Conservation (phyloP, 1,139 yeast species). For the Candida pseudocylindracea region DNA sequence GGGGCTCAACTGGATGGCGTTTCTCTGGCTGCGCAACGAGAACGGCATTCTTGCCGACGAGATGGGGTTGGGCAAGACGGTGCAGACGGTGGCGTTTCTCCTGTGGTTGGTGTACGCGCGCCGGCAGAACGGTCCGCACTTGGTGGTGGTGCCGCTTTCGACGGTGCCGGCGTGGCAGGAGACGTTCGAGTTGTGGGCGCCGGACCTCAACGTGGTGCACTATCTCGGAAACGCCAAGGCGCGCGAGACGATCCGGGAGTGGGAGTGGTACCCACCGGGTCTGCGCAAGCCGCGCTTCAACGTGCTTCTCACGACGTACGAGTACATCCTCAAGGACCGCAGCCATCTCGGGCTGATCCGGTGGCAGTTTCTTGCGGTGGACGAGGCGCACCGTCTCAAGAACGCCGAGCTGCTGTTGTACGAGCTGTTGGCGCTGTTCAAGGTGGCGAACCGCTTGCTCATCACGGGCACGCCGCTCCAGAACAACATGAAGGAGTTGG, state of each 20-base stretch:
- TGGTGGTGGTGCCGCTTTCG: conserved; percentile 70
- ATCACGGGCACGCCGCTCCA: conserved; percentile 98
- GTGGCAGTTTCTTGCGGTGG: conserved; percentile 97
- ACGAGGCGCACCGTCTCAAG: conserved; percentile 93
- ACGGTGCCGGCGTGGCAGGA: conserved; percentile 99
- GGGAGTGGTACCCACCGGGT: conserved; percentile 50
- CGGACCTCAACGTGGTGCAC: conserved; percentile 80
- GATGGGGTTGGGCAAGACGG: conserved; percentile 98
- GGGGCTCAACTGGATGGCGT: conserved; percentile 99
- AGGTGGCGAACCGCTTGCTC: conserved; percentile 61
- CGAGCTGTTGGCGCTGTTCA: conserved; percentile 68
- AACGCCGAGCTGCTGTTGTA: conserved; percentile 87
- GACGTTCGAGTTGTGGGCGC: conserved; percentile 94
- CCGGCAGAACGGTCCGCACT: conserved; percentile 90
- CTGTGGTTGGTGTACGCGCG: conserved; percentile 91
- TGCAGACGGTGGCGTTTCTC: conserved; percentile 84
- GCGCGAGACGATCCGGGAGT: conserved; percentile 59
- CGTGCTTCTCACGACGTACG: conserved; percentile 78
- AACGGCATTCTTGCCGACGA: conserved; percentile 97
- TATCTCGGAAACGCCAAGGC: conserved; percentile 86
- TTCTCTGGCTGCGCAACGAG: conserved; percentile 91
- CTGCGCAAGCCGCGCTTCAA: conserved; percentile 67
- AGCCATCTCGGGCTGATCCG: conserved; percentile 56
- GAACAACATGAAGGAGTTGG: conserved; percentile 84
- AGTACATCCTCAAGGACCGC: conserved; percentile 80